Percentiles rank a stretch among this genome's conserved stretches.
Conservation (phyloP, 106 monocot genomes). For the Dioscorea alata region DNA sequence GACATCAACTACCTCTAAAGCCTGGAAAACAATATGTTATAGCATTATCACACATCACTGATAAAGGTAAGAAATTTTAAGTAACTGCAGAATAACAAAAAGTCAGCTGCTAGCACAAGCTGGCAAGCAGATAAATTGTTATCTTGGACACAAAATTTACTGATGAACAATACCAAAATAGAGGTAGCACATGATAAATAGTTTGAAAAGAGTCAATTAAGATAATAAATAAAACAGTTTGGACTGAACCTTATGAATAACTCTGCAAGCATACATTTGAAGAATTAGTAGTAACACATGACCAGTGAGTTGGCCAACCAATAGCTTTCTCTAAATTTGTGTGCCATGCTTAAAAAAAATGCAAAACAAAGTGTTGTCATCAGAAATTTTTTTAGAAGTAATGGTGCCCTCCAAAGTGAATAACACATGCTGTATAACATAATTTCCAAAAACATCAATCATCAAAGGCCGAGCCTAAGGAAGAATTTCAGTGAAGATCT, state of each 20-base stretch:
- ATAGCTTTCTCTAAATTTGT: slow-evolving; percentile 57
- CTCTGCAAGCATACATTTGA: slow-evolving; percentile 95
- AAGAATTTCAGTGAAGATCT: slow-evolving; percentile 75
- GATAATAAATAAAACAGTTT: background rate
- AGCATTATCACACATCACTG: background rate
- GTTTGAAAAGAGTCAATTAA: too few relatives aligned
- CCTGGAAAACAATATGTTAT: slow-evolving; percentile 30
- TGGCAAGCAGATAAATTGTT: too few relatives aligned
- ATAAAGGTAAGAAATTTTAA: too few relatives aligned
- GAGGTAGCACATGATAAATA: too few relatives aligned
- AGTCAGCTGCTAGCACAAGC: background rate
- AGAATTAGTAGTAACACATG: slow-evolving; percentile 73
- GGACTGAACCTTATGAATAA: slow-evolving; percentile 74
- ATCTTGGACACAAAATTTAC: too few relatives aligned
- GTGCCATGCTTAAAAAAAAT: slow-evolving; percentile 88
- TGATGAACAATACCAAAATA: too few relatives aligned
- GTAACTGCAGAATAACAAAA: too few relatives aligned
- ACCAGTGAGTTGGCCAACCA: slow-evolving; percentile 49
- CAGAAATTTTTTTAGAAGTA: background rate
- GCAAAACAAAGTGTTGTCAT: slow-evolving; percentile 3
- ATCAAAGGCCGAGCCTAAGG: slow-evolving; percentile 60
- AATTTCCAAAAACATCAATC: slow-evolving; percentile 94
- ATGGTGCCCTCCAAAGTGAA: background rate
- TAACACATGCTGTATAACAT: slow-evolving; percentile 67
- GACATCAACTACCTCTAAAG: slow-evolving; percentile 68